Base-by-base conservation (phyloP, 805 yeast species). In the Monosporozyma servazzii region DNA sequence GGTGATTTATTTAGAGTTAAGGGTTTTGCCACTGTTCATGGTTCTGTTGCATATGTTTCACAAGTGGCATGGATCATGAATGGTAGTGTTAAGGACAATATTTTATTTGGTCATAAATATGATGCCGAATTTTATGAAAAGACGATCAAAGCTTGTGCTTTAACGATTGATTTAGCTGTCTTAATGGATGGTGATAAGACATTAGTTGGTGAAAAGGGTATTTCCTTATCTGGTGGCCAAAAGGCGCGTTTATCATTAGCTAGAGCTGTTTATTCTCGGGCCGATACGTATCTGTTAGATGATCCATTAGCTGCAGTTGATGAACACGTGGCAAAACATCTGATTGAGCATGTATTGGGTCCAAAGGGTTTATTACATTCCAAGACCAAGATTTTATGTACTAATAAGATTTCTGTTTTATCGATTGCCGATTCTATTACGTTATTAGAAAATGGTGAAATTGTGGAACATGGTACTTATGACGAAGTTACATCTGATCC, bases 61-160 rank as follows among this genome's bases (percentile, higher is more conserved):
- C 98, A 90, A 69, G 82, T 86, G 40, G 95, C 99, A 1, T 93
- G 99, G 99, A 89, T 93, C 56, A 85, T 89, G 86, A 93, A 93
- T 65, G 98, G 96, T 36, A 76, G 95, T 3, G 91, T 93, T 5
- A 84, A 80, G 59, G 97, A 93, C 30, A 93, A 93, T 64, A 87
- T 93, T 62, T 67, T 89, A 49, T 93, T 93, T 70, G 99, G 99
- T 20, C 88, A 84, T 63, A 82, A 76, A 59, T 87, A 73, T 64
- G 97, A 93, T 61, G 78, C 84, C 11, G 84, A 75, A 3, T 90
- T 90, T 61, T 93, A 93, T 69, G 78, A 83, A 33, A 77, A 76
- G 57, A 91, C 96, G 0, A 70, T 93, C 21, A 80, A 81, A 48
- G 96, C 96, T 0, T 93, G 99, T 75, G 96, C 95, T 13, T 76